Conservation (phyloP, 345 rosid species). For the Eucalyptus guilfoylei region DNA sequence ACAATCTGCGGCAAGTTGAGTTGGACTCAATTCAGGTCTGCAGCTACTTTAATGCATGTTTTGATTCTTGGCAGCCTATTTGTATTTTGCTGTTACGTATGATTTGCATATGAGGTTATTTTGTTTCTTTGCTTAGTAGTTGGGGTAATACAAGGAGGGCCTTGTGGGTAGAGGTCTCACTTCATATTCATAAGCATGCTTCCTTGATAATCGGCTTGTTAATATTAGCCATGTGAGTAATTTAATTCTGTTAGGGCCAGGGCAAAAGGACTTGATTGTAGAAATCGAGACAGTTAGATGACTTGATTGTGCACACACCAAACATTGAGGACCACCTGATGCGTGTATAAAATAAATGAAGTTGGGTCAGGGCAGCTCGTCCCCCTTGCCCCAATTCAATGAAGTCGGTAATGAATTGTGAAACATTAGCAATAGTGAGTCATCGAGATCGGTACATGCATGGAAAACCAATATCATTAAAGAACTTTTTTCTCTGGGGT, state of each 20-base stretch:
- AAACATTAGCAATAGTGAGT: background rate
- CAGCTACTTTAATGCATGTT: background rate
- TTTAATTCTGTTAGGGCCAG: background rate
- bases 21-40: conserved; percentile 88
- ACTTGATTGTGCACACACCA: background rate
- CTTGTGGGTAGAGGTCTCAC: background rate
- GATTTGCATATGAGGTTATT: background rate
- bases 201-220: background rate
- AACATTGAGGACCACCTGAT: background rate
- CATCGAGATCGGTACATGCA: background rate
- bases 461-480: background rate
- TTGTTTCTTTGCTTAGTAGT: background rate
- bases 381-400: background rate
- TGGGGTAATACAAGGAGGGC: background rate
- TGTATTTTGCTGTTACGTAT: background rate
- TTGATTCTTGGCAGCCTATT: background rate
- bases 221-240: background rate
- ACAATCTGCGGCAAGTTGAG: conserved; percentile 84
- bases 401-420: background rate
- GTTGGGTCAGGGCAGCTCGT: background rate
- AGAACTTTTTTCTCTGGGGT: background rate
- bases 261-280: background rate
- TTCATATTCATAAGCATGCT: background rate
- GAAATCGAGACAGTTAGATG: background rate
- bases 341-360: background rate